These are phyloP conservation scores for Veloboletus limbatus DNA, from an alignment of 1,284 basidiomycete species.

Conservation along the genomic window DNA sequence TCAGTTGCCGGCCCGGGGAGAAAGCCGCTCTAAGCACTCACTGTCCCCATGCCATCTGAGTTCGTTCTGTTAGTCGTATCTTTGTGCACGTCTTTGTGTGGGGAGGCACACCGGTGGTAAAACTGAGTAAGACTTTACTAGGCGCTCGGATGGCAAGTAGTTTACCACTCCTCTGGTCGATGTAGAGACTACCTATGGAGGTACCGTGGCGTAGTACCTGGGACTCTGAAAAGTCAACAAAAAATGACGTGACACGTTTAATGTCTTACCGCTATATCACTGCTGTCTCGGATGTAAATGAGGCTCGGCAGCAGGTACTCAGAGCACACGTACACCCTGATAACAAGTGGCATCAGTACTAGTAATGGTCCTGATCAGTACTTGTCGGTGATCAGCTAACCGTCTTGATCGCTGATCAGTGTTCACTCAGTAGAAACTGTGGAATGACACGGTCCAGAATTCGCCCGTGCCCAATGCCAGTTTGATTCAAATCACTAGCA, in stretches of 20 bases:
- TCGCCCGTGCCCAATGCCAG: no score
- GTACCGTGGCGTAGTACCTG: background rate
- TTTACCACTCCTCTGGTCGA: background rate
- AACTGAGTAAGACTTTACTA: background rate
- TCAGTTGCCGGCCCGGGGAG: background rate
- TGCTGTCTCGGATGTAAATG: conserved; percentile 8
- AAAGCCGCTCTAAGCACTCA: background rate
- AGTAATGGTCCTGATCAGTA: no score
- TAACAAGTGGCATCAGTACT: no score
- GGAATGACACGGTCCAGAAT: no score
- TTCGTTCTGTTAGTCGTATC: background rate
- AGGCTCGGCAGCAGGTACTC: no score
- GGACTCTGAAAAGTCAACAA: background rate
- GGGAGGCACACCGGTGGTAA: background rate
- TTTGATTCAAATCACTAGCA: background rate
- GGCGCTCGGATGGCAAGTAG: background rate
- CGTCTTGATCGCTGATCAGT: no score
- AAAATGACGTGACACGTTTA: background rate
- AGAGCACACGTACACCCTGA: no score
- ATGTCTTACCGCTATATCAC: conserved; percentile 9
- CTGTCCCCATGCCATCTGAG: background rate
- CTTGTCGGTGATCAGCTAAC: no score
- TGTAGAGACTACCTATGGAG: background rate
- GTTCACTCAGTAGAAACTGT: no score
- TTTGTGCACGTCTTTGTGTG: background rate